Percentiles rank a stretch among this genome's conserved stretches.
phyloP scores from a whole-genome alignment of 2,329 filamentous ascomycete genomes.

The Aspergillus floridensis region DNA sequence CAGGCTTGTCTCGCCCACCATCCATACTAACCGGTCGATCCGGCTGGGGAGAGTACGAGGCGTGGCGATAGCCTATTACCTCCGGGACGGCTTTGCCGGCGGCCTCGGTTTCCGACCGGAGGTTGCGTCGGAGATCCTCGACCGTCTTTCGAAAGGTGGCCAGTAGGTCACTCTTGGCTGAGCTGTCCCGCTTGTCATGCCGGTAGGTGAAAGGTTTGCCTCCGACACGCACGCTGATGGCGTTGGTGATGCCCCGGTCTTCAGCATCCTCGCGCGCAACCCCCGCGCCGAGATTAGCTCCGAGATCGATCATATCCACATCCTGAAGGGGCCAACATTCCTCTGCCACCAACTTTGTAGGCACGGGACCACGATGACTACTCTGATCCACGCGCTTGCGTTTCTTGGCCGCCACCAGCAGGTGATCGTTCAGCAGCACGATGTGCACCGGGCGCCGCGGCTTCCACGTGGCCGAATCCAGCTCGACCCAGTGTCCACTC shows the following conservation, averaged over 20 bases:
- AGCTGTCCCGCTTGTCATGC: slow-evolving; percentile 74
- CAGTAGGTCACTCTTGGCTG: slow-evolving; percentile 76
- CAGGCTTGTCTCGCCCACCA: slow-evolving; percentile 67
- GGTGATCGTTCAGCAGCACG: slow-evolving; percentile 89
- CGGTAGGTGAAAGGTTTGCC: slow-evolving; percentile 93
- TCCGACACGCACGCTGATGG: slow-evolving; percentile 85
- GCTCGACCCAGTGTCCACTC: slow-evolving; percentile 88
- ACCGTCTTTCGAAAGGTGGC: slow-evolving; percentile 90
- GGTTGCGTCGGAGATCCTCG: slow-evolving; percentile 81
- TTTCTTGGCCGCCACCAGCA: slow-evolving; percentile 86
- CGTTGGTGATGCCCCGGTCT: slow-evolving; percentile 68
- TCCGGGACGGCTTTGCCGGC: slow-evolving; percentile 74
- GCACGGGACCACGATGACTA: slow-evolving; percentile 46
- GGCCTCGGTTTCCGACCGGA: slow-evolving; percentile 83
- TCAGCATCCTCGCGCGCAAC: slow-evolving; percentile 43
- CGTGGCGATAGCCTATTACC: slow-evolving; percentile 82
- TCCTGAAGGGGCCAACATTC: slow-evolving; percentile 92
- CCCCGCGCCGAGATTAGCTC: slow-evolving; percentile 45
- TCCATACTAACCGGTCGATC: slow-evolving; percentile 77
- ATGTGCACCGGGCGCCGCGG: slow-evolving; percentile 84
- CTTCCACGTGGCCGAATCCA: slow-evolving; percentile 97
- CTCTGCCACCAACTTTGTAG: slow-evolving; percentile 82
- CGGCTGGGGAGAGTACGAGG: slow-evolving; percentile 68
- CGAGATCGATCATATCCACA: slow-evolving; percentile 88
- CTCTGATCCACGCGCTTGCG: slow-evolving; percentile 78